Evolutionary conservation across 2,329 filamentous ascomycete genomes (phyloP).

Genomic region (Cryphonectria parasitica): DNA sequence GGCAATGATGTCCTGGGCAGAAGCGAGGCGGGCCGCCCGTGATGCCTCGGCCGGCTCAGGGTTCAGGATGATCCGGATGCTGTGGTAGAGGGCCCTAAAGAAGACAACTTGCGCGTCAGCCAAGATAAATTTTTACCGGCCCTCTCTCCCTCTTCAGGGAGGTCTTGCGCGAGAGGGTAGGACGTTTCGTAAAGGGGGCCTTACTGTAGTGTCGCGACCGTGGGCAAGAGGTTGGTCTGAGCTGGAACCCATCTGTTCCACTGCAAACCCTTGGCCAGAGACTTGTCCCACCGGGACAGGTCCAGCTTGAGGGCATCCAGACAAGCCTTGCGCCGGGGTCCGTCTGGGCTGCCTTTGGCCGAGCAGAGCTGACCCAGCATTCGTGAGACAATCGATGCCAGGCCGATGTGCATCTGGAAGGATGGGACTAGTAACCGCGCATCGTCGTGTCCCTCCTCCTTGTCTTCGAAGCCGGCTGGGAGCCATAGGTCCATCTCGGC

Average conservation of each 20-base stretch:
- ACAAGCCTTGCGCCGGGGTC: conserved; percentile 15
- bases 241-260: conserved; percentile 33
- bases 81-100: conserved; percentile 31
- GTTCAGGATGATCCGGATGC: conserved; percentile 34
- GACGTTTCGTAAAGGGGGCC: neutral
- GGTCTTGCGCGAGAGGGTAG: neutral
- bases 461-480: conserved; percentile 33
- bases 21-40: conserved; percentile 29
- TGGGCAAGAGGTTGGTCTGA: conserved; percentile 22
- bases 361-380: conserved; percentile 9
- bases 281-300: conserved; percentile 31
- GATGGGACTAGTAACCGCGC: conserved; percentile 17
- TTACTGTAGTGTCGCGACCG: conserved; percentile 33
- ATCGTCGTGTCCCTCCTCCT: neutral
- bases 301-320: conserved; percentile 33
- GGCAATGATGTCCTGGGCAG: conserved; percentile 33
- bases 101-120: neutral
- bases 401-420: conserved; percentile 11
- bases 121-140: neutral
- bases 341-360: neutral
- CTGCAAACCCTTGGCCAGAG: conserved; percentile 29
- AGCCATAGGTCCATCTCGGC: conserved; percentile 34
- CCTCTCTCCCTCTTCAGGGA: neutral
- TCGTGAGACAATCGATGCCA: conserved; percentile 2
- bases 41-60: conserved; percentile 29